Evolutionary conservation across 805 yeast species (phyloP).

Genomic region (Wickerhamiella musiphila): DNA sequence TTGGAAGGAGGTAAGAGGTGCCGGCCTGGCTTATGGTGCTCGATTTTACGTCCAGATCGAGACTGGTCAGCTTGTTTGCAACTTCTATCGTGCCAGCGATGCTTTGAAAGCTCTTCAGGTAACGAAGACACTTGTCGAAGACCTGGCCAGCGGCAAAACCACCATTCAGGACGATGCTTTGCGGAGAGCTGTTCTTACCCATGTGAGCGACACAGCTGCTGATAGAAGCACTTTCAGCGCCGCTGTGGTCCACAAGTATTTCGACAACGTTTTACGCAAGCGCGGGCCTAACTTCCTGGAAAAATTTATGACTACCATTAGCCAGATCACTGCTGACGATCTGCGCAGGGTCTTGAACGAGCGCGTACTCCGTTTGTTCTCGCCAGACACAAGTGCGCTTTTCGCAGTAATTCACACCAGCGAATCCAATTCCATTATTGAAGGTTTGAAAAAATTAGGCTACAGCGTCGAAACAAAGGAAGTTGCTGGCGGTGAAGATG

Average conservation of each 20-base stretch:
- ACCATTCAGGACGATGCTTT: conserved; percentile 41
- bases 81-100: conserved; percentile 72
- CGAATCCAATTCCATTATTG: conserved; percentile 30
- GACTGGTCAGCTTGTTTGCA: conserved; percentile 46
- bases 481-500: no score
- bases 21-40: conserved; percentile 88
- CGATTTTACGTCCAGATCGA: conserved; percentile 41
- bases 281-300: conserved; percentile 53
- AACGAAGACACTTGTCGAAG: conserved; percentile 47
- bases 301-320: conserved; percentile 35
- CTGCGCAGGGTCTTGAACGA: conserved; percentile 28
- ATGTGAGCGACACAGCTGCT: conserved; percentile 56
- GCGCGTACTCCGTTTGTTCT: conserved; percentile 52
- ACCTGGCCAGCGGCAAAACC: conserved; percentile 35
- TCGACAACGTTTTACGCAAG: conserved; percentile 46
- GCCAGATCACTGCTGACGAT: conserved; percentile 34
- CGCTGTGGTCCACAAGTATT: conserved; percentile 50
- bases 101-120: conserved; percentile 43
- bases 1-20: conserved; percentile 90
- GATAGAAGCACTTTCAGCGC: conserved; percentile 44
- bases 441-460: conserved; percentile 35
- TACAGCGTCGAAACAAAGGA: conserved; percentile 43
- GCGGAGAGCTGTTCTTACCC: conserved; percentile 58
- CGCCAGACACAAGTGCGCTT: conserved; percentile 34
- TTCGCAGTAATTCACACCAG: conserved; percentile 64